phyloP scores from a whole-genome alignment of 192 early-diverging fungal genomes.

The Backusella macrospora region DNA sequence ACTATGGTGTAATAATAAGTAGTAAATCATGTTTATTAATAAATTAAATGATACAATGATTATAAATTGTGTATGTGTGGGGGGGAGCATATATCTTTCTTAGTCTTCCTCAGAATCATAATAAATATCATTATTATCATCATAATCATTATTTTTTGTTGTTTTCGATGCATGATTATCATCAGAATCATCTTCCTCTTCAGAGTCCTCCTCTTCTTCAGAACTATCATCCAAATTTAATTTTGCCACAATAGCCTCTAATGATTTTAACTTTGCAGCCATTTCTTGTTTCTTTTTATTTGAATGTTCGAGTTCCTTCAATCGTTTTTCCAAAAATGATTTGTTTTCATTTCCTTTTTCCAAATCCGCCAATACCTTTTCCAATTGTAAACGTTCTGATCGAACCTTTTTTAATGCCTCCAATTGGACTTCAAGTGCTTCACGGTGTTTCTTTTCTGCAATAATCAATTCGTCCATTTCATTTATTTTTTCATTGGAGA shows the following conservation, averaged over 20 bases:
- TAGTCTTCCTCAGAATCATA: background rate
- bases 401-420: background rate
- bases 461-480: background rate
- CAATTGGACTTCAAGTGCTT: background rate
- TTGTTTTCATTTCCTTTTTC: background rate
- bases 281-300: background rate
- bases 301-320: background rate
- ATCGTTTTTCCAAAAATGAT: background rate
- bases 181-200: background rate
- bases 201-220: background rate
- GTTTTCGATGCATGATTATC: background rate
- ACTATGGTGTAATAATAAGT: too few relatives aligned
- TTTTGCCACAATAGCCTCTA: background rate
- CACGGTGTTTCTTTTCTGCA: background rate
- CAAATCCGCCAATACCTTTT: background rate
- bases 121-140: conserved; percentile 1
- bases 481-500: background rate
- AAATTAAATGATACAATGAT: background rate
- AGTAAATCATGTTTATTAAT: too few relatives aligned
- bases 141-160: background rate
- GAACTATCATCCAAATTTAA: background rate
- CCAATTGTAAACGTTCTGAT: background rate
- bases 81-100: background rate
- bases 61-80: background rate
- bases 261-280: conserved; percentile 2